These are phyloP conservation scores for Incumbomyces lentus DNA, from an alignment of 2,329 filamentous ascomycete species.

Conservation along the genomic window DNA sequence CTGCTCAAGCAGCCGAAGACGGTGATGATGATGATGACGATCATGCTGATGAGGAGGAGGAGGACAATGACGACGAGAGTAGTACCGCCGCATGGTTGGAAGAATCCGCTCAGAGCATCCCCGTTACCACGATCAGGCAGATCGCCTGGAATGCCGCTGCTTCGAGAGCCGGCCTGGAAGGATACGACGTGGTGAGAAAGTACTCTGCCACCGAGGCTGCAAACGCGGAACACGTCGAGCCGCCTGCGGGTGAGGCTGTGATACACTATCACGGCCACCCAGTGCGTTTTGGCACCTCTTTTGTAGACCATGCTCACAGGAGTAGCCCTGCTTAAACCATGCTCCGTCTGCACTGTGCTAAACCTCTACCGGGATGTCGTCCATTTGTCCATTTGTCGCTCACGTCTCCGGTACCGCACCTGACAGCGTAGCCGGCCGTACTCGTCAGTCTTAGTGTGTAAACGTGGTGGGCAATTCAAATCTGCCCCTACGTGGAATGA, in stretches of 20 bases:
- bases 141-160: slow-evolving; percentile 6
- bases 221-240: background rate
- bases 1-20: background rate
- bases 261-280: background rate
- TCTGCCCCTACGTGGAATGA: too few relatives aligned
- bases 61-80: too few relatives aligned
- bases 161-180: slow-evolving; percentile 3
- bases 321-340: too few relatives aligned
- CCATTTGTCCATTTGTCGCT: too few relatives aligned
- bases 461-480: too few relatives aligned
- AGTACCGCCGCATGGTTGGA: background rate
- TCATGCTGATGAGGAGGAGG: background rate
- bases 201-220: background rate
- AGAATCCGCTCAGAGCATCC: background rate
- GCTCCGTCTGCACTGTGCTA: too few relatives aligned
- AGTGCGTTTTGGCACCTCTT: background rate
- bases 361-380: too few relatives aligned
- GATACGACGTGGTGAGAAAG: slow-evolving; percentile 2
- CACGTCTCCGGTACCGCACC: too few relatives aligned
- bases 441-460: too few relatives aligned
- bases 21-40: background rate
- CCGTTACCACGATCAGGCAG: background rate
- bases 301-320: too few relatives aligned
- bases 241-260: background rate
- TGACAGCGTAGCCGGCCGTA: too few relatives aligned